Conservation (phyloP, 2,329 filamentous ascomycete species). For the Pestalotiopsis sp. region DNA sequence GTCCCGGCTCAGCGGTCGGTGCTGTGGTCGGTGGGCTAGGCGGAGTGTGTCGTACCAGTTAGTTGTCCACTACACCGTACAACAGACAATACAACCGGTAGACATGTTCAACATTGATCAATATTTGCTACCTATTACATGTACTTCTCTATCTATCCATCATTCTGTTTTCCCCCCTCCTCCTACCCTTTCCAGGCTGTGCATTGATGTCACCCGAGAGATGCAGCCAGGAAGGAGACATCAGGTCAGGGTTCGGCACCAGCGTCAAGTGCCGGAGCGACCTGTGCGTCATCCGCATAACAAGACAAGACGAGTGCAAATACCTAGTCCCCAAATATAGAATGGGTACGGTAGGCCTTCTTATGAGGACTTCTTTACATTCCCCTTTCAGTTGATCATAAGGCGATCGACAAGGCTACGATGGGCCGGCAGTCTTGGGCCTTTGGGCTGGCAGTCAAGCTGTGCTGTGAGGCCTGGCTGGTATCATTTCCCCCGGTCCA, state of each 20-base stretch:
- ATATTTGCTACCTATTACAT: not conserved
- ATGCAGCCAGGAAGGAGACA: not conserved
- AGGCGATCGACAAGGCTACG: not conserved
- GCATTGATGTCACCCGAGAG: not conserved
- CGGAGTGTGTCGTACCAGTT: not conserved
- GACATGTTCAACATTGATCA: not conserved
- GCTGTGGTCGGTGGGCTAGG: not conserved
- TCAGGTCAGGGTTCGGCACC: not conserved
- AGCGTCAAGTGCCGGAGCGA: not conserved
- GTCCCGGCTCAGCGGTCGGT: not conserved
- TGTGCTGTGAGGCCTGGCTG: not conserved
- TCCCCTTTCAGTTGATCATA: not conserved
- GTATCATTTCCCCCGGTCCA: not conserved
- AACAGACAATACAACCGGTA: not conserved
- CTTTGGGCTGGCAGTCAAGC: not conserved
- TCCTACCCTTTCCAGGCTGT: not conserved
- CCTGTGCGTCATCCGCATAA: not conserved
- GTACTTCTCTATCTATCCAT: no score
- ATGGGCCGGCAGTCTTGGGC: not conserved
- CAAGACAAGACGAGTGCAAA: not conserved
- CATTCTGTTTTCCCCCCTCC: no score
- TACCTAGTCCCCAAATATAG: not conserved
- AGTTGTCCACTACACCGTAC: not conserved
- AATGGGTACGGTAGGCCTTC: not conserved
- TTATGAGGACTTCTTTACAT: not conserved